Evolutionary conservation across 2,329 filamentous ascomycete species (phyloP).

Genomic region (Blastomyces emzantsi): DNA sequence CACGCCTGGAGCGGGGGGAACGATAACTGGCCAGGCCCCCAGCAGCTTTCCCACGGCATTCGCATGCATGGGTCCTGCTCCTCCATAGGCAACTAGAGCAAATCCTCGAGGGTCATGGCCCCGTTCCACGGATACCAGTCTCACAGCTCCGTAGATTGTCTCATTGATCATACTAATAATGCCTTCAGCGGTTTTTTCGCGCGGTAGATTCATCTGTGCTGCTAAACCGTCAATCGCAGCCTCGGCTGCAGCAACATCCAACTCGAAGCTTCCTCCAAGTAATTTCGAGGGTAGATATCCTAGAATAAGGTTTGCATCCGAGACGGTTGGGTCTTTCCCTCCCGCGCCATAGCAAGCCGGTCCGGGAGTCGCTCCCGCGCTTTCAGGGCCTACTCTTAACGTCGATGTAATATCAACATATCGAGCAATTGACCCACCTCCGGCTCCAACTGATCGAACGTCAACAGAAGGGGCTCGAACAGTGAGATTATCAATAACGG

Average conservation of each 20-base stretch:
- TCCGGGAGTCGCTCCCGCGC: slow-evolving; percentile 41
- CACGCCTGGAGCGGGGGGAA: slow-evolving; percentile 39
- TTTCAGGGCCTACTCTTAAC: slow-evolving; percentile 44
- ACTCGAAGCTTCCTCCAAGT: slow-evolving; percentile 39
- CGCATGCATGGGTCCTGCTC: slow-evolving; percentile 44
- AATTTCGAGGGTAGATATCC: slow-evolving; percentile 42
- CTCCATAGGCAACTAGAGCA: slow-evolving; percentile 44
- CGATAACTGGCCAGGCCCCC: slow-evolving; percentile 45
- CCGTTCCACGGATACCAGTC: slow-evolving; percentile 45
- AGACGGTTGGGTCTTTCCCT: slow-evolving; percentile 35
- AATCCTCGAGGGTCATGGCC: slow-evolving; percentile 45
- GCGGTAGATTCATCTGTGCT: slow-evolving; percentile 38
- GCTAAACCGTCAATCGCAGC: slow-evolving; percentile 38
- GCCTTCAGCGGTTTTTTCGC: slow-evolving; percentile 39
- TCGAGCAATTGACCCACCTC: slow-evolving; percentile 42
- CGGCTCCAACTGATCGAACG: slow-evolving; percentile 43
- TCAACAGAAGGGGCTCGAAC: slow-evolving; percentile 43
- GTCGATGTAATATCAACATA: slow-evolving; percentile 42
- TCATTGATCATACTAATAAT: slow-evolving; percentile 45
- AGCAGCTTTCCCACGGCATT: slow-evolving; percentile 44
- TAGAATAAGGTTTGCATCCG: slow-evolving; percentile 42
- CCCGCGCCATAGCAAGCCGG: slow-evolving; percentile 40
- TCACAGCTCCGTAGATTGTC: slow-evolving; percentile 44
- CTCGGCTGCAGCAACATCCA: slow-evolving; percentile 38
- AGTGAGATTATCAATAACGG: slow-evolving; percentile 36